These are phyloP conservation scores for Candida sakaeoensis DNA, from an alignment of 805 yeast genomes.

Conservation along the genomic window DNA sequence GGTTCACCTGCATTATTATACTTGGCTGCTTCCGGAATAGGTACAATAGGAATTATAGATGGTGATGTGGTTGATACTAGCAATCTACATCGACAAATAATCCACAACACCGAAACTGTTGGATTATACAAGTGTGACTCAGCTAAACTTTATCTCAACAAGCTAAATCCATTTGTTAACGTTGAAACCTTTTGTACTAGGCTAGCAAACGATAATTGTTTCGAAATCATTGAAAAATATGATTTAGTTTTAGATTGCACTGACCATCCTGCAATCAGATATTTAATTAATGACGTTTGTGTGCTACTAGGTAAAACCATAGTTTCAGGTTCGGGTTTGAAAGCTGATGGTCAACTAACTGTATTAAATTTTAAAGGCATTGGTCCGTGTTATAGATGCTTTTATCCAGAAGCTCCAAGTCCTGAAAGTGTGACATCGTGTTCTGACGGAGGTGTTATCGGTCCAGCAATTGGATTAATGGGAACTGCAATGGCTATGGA, in stretches of 20 bases:
- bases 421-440: constrained; percentile 81
- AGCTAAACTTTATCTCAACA: constrained; percentile 53
- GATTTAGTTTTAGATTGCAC: constrained; percentile 90
- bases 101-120: constrained; percentile 64
- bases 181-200: constrained; percentile 51
- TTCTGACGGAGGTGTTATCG: constrained; percentile 88
- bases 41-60: constrained; percentile 81
- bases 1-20: constrained; percentile 91
- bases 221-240: constrained; percentile 56
- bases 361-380: constrained; percentile 57
- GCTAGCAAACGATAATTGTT: constrained; percentile 54
- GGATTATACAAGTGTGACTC: constrained; percentile 76
- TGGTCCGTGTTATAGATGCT: constrained; percentile 95
- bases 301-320: constrained; percentile 66
- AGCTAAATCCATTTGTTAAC: constrained; percentile 66
- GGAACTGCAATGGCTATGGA: constrained; percentile 90
- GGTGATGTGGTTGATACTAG: constrained; percentile 80
- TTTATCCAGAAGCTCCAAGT: constrained; percentile 87
- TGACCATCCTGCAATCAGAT: constrained; percentile 85
- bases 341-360: constrained; percentile 85
- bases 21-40: constrained; percentile 85
- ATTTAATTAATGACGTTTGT: constrained; percentile 80
- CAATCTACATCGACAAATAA: constrained; percentile 84
- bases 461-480: constrained; percentile 92
- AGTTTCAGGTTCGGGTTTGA: constrained; percentile 88